Conservation (phyloP, 352 stramenopile species). For the Phytophthora pseudosyringae region DNA sequence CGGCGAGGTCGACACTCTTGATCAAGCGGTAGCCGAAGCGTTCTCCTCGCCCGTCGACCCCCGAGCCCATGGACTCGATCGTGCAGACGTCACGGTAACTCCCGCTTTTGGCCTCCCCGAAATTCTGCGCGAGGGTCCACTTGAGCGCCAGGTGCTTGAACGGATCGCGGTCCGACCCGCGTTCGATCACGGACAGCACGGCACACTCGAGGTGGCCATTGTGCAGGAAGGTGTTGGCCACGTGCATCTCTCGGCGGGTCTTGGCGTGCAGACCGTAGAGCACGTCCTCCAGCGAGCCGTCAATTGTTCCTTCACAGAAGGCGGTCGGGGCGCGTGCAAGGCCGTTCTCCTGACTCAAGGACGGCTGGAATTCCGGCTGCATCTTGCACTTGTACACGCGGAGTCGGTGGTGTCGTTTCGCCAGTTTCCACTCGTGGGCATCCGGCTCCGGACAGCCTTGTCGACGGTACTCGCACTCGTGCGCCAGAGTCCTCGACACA, state of each 20-base stretch:
- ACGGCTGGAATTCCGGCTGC: constrained; percentile 16
- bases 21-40: constrained; percentile 42
- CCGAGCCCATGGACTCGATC: constrained; percentile 44
- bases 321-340: constrained; percentile 10
- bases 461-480: constrained; percentile 43
- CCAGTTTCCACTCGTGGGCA: constrained; percentile 29
- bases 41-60: constrained; percentile 28
- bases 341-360: constrained; percentile 18
- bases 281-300: constrained; percentile 30
- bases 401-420: constrained; percentile 33
- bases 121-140: constrained; percentile 38
- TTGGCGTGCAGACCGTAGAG: constrained; percentile 35
- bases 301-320: constrained; percentile 30
- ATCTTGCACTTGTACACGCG: constrained; percentile 27
- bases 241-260: constrained; percentile 30
- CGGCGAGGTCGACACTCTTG: constrained; percentile 40
- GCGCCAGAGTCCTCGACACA: constrained; percentile 42
- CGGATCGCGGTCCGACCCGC: constrained; percentile 32
- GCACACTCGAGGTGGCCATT: constrained; percentile 29
- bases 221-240: constrained; percentile 22
- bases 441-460: constrained; percentile 27
- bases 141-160: constrained; percentile 51
- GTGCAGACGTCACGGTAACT: constrained; percentile 43
- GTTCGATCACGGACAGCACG: constrained; percentile 36
- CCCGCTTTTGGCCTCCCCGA: constrained; percentile 25